Percentiles rank a stretch among this genome's conserved stretches.
Evolutionary conservation across 83 land plant genomes (phyloP).

Genomic region (Picea abies): DNA sequence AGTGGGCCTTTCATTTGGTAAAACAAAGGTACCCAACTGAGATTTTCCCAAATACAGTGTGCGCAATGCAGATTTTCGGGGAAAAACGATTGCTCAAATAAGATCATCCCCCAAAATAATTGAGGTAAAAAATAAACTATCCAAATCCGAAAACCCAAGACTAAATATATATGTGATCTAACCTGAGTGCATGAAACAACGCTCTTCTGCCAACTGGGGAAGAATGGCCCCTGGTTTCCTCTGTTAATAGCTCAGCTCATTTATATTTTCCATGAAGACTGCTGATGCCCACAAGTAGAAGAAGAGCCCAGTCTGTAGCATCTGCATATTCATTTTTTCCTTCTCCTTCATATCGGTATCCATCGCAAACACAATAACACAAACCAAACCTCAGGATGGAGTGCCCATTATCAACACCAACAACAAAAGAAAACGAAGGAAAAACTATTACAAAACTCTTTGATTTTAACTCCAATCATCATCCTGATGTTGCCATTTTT

Average conservation of each 20-base stretch:
- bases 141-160: not conserved
- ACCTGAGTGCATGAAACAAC: slow-evolving; percentile 11
- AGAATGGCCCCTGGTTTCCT: not conserved
- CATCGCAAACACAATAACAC: not conserved
- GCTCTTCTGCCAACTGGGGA: not conserved
- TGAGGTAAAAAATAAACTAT: not conserved
- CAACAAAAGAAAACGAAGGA: not conserved
- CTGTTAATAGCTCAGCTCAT: not conserved
- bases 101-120: slow-evolving; percentile 2
- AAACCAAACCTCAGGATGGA: not conserved
- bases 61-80: not conserved
- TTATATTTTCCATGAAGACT: slow-evolving; percentile 4
- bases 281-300: not conserved
- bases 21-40: not conserved
- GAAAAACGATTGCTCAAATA: not conserved
- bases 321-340: slow-evolving; percentile 5
- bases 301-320: slow-evolving; percentile 6
- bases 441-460: not conserved
- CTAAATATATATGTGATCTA: not conserved
- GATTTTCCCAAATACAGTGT: not conserved
- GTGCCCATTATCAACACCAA: slow-evolving; percentile 9
- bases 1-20: too few species aligned
- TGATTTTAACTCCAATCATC: slow-evolving; percentile 2
- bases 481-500: slow-evolving; percentile 9
- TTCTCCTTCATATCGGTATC: slow-evolving; percentile 3